Evolutionary conservation across 1,284 basidiomycete genomes (phyloP), one percentile per base, ranked within the genome.

Genomic region (Leccinum griseonigrum): DNA sequence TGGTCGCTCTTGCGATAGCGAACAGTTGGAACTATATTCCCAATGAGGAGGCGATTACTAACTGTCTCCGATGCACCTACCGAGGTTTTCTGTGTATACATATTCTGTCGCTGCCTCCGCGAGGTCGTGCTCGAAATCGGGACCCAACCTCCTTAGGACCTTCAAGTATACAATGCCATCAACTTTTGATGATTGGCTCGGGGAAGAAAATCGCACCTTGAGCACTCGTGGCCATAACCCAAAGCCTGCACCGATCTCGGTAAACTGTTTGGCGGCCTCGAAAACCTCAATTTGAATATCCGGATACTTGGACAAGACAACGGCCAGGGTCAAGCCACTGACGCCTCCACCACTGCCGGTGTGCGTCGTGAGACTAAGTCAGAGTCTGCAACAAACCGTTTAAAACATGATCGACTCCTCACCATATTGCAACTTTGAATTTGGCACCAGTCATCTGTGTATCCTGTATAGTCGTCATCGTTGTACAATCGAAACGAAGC

Each of bases 241-340:
- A 51, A 87, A 76, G 8, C 85, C 85, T 18, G 84, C 84, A n/a
- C 85, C 85, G 26, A 84, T 57, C 68, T 84, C 82, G 26, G 77
- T 70, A 43, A 85, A 78, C 57, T 79, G 69, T 34, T 69, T 67
- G 26, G 82, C 78, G 9, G 75, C 77, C 71, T 87, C 85, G 63
- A 81, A 87, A 48, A 87, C 68, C 60, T 81, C 78, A 46, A 85
- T 76, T 22, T 81, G 77, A 40, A 85, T 81, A 60, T 84, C 77
- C 1, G 78, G 76, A 68, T 80, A 82, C 65, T 72, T 77, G 11
- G 81, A 78, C 57, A 85, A 67, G 16, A 81, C 81, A 16, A 83
- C 76, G 67, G 76, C 71, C 38, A 75, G 70, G n/a, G 70, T 71
- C 36, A 76, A 63, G n/a, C 84, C 84, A 53, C 80, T 83, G 62